These are phyloP conservation scores for Trichosporon faecale DNA, from an alignment of 1,284 basidiomycete species.

Conservation along the genomic window DNA sequence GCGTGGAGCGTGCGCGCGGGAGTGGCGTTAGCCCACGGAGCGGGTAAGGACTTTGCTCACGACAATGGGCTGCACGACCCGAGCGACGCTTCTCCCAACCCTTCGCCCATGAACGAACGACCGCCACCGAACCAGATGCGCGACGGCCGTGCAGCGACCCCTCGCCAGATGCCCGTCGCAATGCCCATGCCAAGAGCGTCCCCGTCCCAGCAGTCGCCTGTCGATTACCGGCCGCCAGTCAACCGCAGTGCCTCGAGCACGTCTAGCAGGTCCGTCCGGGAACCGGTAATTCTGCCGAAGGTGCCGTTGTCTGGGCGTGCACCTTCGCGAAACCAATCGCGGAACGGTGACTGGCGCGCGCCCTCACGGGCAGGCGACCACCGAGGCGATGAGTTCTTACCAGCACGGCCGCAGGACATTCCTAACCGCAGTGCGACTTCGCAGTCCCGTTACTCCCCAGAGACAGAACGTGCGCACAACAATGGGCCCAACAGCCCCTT, in stretches of 20 bases:
- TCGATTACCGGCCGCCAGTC: not conserved
- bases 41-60: conserved; percentile 10
- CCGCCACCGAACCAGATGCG: not conserved
- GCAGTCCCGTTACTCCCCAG: conserved; percentile 15
- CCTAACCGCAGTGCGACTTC: conserved; percentile 18
- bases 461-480: not conserved
- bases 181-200: conserved; percentile 13
- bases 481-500: conserved; percentile 42
- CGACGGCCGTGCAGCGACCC: not conserved
- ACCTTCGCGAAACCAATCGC: conserved; percentile 14
- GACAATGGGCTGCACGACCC: not conserved
- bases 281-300: conserved; percentile 29
- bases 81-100: not conserved
- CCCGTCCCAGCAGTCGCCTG: not conserved
- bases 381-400: conserved; percentile 6
- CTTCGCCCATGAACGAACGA: conserved; percentile 5
- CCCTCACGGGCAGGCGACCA: not conserved
- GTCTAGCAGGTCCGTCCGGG: conserved; percentile 12
- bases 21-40: conserved; percentile 30
- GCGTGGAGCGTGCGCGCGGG: conserved; percentile 55
- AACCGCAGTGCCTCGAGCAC: conserved; percentile 8
- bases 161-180: not conserved
- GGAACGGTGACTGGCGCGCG: conserved; percentile 1
- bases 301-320: conserved; percentile 27
- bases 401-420: conserved; percentile 9